Base-by-base conservation (phyloP, 1,139 yeast species). In the Suzukiozyma palmioleophila region DNA sequence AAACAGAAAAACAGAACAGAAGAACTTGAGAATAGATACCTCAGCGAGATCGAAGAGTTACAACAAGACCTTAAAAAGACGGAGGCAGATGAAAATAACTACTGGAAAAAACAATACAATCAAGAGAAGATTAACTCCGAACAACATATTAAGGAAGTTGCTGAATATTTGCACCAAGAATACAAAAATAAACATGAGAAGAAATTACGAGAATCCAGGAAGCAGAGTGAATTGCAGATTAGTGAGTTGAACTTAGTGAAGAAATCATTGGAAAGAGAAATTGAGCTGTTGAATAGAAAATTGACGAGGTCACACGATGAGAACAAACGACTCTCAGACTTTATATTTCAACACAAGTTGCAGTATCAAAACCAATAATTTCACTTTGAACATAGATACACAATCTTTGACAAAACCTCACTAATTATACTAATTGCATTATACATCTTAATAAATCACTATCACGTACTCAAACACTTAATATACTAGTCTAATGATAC, bases 141-240 rank as follows among this genome's bases (percentile, higher is more conserved):
- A 74, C 71, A n/a, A 63, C 76, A 76, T 46, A 60, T 81, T 26
- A 77, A 78, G 43, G 71, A 73, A 47, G 62, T 83, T 32, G 82
- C 88, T 0, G 81, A 79, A 44, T 85, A 80, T 48, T 63, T 84
- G 11, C 84, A 83, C 51, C 66, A 73, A 18, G 87, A 81, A 51
- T 84, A 84, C 54, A 73, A 84, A 3, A 75, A 79, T 38, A 84
- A 84, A 52, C 92, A 84, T 52, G 84, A 77, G 48, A 73, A 74
- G 43, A 83, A 83, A 40, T 42, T 53, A 22, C 45, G 47, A 16
- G 56, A 51, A 27, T 48, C 50, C n/a, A 50, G 51, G 37, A 42
- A 43, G 25, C 43, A 46, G 36, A 51, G 46, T 37, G 53, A 45
- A 27, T 25, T 34, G 26, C 48, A 49, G 25, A 42, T 32, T 29